phyloP scores from a whole-genome alignment of 805 yeast genomes.

The Wickerhamiella australiensis region DNA sequence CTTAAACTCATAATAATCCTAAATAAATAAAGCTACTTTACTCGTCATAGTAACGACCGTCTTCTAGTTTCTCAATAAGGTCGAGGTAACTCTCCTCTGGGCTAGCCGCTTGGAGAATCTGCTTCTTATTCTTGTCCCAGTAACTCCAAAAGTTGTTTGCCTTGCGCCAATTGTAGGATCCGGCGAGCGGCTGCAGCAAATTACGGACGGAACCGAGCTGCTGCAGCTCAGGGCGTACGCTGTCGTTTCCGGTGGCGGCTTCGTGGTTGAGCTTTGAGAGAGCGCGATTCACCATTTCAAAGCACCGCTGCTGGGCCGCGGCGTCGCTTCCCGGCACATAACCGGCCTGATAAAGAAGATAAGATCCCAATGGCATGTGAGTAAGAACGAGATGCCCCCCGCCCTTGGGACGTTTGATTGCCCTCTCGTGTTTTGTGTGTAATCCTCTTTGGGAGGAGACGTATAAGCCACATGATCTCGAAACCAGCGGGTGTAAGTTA shows the following conservation, averaged over 20 bases:
- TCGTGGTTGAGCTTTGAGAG: conserved; percentile 17
- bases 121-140: conserved; percentile 29
- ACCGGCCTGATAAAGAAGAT: conserved; percentile 22
- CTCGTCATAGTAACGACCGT: conserved; percentile 24
- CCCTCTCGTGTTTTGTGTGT: too few relatives aligned
- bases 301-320: conserved; percentile 27
- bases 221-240: conserved; percentile 14
- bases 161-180: conserved; percentile 16
- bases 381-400: not conserved
- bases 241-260: conserved; percentile 16
- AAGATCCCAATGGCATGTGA: conserved; percentile 21
- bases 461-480: too few relatives aligned
- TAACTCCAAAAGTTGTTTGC: conserved; percentile 29
- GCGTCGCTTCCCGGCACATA: conserved; percentile 26
- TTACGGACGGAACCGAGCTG: conserved; percentile 18
- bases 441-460: too few relatives aligned
- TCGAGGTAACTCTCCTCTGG: conserved; percentile 16
- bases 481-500: not conserved
- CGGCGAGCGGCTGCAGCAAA: conserved; percentile 18
- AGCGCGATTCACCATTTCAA: conserved; percentile 22
- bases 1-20: too few relatives aligned
- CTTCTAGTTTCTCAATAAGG: conserved; percentile 25
- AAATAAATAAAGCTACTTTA: conserved; percentile 8
- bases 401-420: too few relatives aligned
- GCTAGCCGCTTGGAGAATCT: conserved; percentile 19